A percentile compares a stretch with the other conserved stretches of the same genome.
Conservation (phyloP, 768 basidiomycete species). For the Piloderma croceum region DNA sequence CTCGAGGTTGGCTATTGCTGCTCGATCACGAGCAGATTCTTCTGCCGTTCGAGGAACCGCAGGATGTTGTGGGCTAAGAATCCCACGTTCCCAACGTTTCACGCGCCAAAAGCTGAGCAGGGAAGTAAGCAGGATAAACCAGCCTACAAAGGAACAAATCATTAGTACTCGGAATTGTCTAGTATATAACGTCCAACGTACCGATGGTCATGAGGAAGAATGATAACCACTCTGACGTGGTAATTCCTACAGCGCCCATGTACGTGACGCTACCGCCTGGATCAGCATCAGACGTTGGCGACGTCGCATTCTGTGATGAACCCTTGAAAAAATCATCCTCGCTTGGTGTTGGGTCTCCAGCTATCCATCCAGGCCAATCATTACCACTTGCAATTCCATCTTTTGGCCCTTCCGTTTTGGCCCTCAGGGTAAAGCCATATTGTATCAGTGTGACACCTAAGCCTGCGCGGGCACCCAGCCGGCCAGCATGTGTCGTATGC, state of each 20-base stretch:
- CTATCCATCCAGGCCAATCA: constrained; percentile 24
- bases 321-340: constrained; percentile 39
- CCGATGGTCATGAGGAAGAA: constrained; percentile 91
- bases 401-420: constrained; percentile 33
- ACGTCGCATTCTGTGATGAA: constrained; percentile 18
- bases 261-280: constrained; percentile 4
- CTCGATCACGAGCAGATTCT: too few species aligned
- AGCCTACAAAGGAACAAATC: constrained; percentile 38
- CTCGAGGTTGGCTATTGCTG: too few species aligned
- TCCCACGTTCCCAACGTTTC: constrained; percentile 81
- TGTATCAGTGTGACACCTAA: constrained; percentile 96
- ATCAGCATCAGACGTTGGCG: constrained; percentile 22
- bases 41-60: constrained; percentile 18
- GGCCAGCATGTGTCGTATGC: constrained; percentile 88
- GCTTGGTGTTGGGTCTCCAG: constrained; percentile 30
- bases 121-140: constrained; percentile 88
- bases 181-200: constrained; percentile 27
- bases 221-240: constrained; percentile 89
- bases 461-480: constrained; percentile 89
- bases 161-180: constrained; percentile 11
- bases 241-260: constrained; percentile 44
- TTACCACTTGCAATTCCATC: constrained; percentile 27
- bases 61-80: constrained; percentile 53
- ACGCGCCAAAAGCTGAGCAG: constrained; percentile 86
- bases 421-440: constrained; percentile 81